A percentile compares a stretch with the other conserved stretches of the same genome.
Evolutionary conservation across 352 stramenopile genomes (phyloP).

Genomic region (Phytophthora meadii): DNA sequence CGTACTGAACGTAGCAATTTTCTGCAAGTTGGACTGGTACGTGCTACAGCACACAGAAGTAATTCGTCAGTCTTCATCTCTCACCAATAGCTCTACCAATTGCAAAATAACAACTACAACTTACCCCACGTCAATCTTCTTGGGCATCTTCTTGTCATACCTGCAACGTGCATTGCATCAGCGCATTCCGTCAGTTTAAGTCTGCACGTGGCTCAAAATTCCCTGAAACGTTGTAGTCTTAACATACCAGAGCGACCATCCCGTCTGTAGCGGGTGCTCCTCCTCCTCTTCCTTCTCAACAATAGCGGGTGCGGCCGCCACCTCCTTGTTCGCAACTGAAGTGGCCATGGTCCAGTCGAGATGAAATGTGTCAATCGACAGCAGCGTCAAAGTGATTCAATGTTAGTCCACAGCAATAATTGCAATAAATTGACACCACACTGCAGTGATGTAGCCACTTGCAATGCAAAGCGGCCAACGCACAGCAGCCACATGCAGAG

Average conservation of each 20-base stretch:
- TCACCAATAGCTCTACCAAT: not conserved
- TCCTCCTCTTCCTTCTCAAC: conserved; percentile 48
- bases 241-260: conserved; percentile 89
- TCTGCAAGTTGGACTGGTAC: conserved; percentile 73
- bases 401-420: conserved; percentile 10
- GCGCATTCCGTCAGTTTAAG: conserved; percentile 2
- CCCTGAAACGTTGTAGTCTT: not conserved
- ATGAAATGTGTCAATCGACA: conserved; percentile 2
- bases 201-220: not conserved
- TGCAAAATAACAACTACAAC: conserved; percentile 17
- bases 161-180: conserved; percentile 44
- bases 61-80: not conserved
- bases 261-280: conserved; percentile 88
- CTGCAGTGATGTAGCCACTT: not conserved
- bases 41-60: conserved; percentile 22
- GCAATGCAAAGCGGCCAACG: conserved; percentile 1
- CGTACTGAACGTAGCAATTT: conserved; percentile 91
- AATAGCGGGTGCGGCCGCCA: conserved; percentile 27
- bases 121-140: conserved; percentile 89
- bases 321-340: conserved; percentile 38
- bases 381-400: conserved; percentile 9
- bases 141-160: conserved; percentile 95
- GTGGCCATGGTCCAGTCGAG: conserved; percentile 6
- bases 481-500: not conserved
- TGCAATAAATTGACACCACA: not conserved